These are phyloP conservation scores for Pelargonium australe DNA, from an alignment of 441 rosid genomes.

Conservation along the genomic window DNA sequence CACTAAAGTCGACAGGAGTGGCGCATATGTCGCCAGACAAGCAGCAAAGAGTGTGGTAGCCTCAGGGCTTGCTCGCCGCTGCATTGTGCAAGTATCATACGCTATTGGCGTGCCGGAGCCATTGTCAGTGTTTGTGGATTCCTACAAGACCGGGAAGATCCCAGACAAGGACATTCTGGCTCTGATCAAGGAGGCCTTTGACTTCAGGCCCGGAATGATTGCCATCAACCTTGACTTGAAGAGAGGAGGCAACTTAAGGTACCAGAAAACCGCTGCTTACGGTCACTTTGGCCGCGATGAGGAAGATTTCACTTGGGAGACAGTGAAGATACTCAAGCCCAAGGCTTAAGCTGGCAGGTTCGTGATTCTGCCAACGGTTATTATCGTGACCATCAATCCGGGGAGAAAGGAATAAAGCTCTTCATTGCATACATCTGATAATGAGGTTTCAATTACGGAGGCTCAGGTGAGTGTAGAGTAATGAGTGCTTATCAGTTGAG, in stretches of 20 bases:
- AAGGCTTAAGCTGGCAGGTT: slow-evolving; percentile 37
- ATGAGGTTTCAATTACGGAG: not conserved
- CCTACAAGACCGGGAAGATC: slow-evolving; percentile 65
- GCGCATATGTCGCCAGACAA: slow-evolving; percentile 71
- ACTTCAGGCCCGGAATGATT: slow-evolving; percentile 85
- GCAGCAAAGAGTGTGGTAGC: slow-evolving; percentile 80
- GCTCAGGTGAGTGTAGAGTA: slow-evolving; percentile 4
- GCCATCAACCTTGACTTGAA: slow-evolving; percentile 64
- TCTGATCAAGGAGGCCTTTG: slow-evolving; percentile 60
- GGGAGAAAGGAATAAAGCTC: slow-evolving; percentile 23
- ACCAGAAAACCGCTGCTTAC: slow-evolving; percentile 73
- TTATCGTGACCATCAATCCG: slow-evolving; percentile 21
- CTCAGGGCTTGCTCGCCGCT: slow-evolving; percentile 66
- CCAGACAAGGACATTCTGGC: slow-evolving; percentile 62
- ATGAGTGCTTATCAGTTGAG: slow-evolving; percentile 14
- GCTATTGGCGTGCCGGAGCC: slow-evolving; percentile 82
- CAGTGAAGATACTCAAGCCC: slow-evolving; percentile 44
- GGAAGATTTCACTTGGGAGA: slow-evolving; percentile 77
- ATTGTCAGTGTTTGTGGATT: slow-evolving; percentile 65
- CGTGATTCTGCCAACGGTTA: slow-evolving; percentile 27
- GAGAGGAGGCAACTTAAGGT: slow-evolving; percentile 74
- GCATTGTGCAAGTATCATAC: slow-evolving; percentile 65
- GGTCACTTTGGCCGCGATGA: slow-evolving; percentile 78
- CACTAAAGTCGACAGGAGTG: slow-evolving; percentile 67
- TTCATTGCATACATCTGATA: slow-evolving; percentile 23